These are phyloP conservation scores for Ophiostoma ips DNA, from an alignment of 2,329 filamentous ascomycete genomes.

Conservation along the genomic window DNA sequence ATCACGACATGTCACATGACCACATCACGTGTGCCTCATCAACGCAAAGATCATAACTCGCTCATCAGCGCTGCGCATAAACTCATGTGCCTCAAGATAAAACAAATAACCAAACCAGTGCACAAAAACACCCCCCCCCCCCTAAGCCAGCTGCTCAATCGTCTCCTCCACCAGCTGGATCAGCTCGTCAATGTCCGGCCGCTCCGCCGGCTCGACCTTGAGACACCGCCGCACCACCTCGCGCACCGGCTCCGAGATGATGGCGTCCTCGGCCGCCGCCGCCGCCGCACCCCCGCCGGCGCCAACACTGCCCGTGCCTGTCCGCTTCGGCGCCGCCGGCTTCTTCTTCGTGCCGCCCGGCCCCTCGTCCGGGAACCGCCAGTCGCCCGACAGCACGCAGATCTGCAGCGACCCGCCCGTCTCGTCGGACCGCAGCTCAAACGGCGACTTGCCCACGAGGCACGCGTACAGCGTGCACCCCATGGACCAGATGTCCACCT, in stretches of 20 bases:
- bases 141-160: conserved; percentile 49
- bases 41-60: too few relatives aligned
- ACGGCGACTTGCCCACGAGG: conserved; percentile 89
- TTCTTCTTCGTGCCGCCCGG: conserved; percentile 31
- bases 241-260: conserved; percentile 69
- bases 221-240: conserved; percentile 80
- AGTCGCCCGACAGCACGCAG: conserved; percentile 86
- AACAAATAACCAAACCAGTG: too few relatives aligned
- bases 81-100: too few relatives aligned
- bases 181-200: conserved; percentile 76
- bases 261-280: conserved; percentile 26
- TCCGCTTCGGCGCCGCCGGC: conserved; percentile 22
- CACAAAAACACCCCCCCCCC: too few relatives aligned
- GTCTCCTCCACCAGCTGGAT: conserved; percentile 65
- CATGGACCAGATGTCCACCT: conserved; percentile 95
- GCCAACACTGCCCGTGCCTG: conserved; percentile 18
- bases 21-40: too few relatives aligned
- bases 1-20: too few relatives aligned
- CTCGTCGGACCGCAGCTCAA: conserved; percentile 90
- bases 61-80: too few relatives aligned
- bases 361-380: conserved; percentile 87
- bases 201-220: conserved; percentile 70
- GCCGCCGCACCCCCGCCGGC: conserved; percentile 17
- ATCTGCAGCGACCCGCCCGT: conserved; percentile 87
- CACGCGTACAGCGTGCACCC: conserved; percentile 97